Base-by-base conservation (phyloP, 345 rosid genomes). In the Gossypium thurberi region DNA sequence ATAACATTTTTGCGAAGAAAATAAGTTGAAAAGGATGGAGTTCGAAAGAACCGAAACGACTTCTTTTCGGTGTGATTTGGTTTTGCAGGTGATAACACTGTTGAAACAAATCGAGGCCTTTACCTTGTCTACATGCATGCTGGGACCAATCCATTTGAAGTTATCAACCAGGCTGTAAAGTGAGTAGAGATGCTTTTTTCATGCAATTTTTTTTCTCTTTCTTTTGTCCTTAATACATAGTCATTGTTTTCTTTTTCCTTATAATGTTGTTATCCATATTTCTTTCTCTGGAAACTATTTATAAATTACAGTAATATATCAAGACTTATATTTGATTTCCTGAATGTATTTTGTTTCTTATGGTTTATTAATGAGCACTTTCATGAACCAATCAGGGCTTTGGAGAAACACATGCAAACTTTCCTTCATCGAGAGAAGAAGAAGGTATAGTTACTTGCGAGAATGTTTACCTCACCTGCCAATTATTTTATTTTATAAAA, bases 141-240 rank as follows among this genome's bases (percentile, higher is more conserved):
- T 75, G 99, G 98, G 77, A 86, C 91, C 62, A 87, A 95, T 79
- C 99, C 99, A 20, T 95, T 92, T 83, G 96, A 92, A 86, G 99
- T 95, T 59, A 91, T 91, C 85, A 86, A 55, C 43, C 88, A 95
- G 81, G 96, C 99, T 73, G 93, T 95, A 33, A 88, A 86, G 98
- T 92, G 78, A 81, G 97, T 82, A 50, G 51, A 71, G 10, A 42
- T 53, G 53, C 52, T 58, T 58, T 33, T 21, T 15, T 71, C 53
- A 20, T 23, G 42, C 40, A 21, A 14, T 23, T 7, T 28, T 20
- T 48, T 18, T 10, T 25, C 55, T 25, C 55, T 23, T 1, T 26
- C 40, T 21, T 10, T 44, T 73, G 14, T 42, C 25, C 51, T 7
- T 43, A 26, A 9, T 51, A 3, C 37, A 40, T 21, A 21, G n/a